Conservation (phyloP, 1,284 basidiomycete species). For the Cryptococcus sp. region DNA sequence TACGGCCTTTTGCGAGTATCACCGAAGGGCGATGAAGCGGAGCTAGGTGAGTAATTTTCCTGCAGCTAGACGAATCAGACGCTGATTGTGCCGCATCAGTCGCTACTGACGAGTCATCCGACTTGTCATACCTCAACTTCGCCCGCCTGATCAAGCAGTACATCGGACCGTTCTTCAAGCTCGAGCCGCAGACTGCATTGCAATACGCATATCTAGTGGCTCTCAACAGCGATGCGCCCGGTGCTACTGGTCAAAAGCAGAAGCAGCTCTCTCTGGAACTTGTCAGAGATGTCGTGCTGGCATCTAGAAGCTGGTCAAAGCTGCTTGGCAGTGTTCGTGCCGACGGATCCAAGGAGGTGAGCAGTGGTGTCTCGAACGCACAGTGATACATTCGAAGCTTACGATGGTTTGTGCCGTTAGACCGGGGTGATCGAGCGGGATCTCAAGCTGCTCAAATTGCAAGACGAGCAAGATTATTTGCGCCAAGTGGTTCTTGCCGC, state of each 20-base stretch:
- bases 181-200: constrained; percentile 88
- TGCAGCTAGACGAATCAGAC: background rate
- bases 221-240: constrained; percentile 69
- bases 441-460: constrained; percentile 72
- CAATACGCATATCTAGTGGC: constrained; percentile 93
- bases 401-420: constrained; percentile 53
- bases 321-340: constrained; percentile 86
- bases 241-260: constrained; percentile 69
- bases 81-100: constrained; percentile 58
- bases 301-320: constrained; percentile 78
- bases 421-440: constrained; percentile 85
- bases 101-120: constrained; percentile 58
- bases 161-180: constrained; percentile 83
- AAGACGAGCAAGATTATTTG: constrained; percentile 72
- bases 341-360: constrained; percentile 83
- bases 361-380: constrained; percentile 42
- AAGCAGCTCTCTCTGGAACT: constrained; percentile 82
- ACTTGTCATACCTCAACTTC: constrained; percentile 64
- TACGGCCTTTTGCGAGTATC: constrained; percentile 89
- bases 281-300: constrained; percentile 81
- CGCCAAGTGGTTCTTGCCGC: constrained; percentile 79
- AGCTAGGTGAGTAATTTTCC: constrained; percentile 66
- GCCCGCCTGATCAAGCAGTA: constrained; percentile 90
- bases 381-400: background rate
- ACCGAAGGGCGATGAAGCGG: constrained; percentile 75